Conservation (phyloP, 441 rosid species). For the Corymbia citriodora region DNA sequence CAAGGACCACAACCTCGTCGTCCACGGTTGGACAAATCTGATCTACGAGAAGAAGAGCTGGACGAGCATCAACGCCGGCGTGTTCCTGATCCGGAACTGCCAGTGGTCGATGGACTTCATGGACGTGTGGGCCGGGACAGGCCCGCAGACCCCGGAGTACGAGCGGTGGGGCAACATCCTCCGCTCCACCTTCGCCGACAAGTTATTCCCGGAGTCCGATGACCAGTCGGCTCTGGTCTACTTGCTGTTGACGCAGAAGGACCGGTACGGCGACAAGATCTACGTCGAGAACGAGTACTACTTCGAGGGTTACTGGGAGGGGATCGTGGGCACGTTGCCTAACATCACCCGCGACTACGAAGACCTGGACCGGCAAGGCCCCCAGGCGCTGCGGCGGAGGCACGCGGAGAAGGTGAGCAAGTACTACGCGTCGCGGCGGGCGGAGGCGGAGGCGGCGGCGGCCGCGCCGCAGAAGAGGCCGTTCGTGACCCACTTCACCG, state of each 20-base stretch:
- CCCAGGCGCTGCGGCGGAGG: slow-evolving; percentile 36
- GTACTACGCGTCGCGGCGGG: slow-evolving; percentile 54
- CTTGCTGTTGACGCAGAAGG: slow-evolving; percentile 40
- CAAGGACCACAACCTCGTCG: slow-evolving; percentile 61
- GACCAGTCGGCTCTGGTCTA: slow-evolving; percentile 85
- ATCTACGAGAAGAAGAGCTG: slow-evolving; percentile 60
- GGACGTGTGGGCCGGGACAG: slow-evolving; percentile 61
- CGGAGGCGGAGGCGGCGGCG: slow-evolving; percentile 38
- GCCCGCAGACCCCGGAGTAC: slow-evolving; percentile 51
- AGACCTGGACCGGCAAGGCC: slow-evolving; percentile 36
- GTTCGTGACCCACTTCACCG: slow-evolving; percentile 83
- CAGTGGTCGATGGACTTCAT: slow-evolving; percentile 95
- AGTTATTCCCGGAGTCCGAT: slow-evolving; percentile 63
- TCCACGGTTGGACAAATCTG: slow-evolving; percentile 69
- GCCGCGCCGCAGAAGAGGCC: slow-evolving; percentile 58
- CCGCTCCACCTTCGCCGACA: slow-evolving; percentile 66
- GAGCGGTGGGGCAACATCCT: slow-evolving; percentile 61
- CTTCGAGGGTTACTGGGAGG: slow-evolving; percentile 87
- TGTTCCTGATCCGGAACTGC: slow-evolving; percentile 70
- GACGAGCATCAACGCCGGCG: slow-evolving; percentile 80
- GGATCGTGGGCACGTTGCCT: slow-evolving; percentile 29
- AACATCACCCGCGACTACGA: slow-evolving; percentile 56
- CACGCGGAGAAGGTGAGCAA: slow-evolving; percentile 92
- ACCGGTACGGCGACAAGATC: slow-evolving; percentile 45
- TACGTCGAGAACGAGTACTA: slow-evolving; percentile 69